Evolutionary conservation across 2,329 filamentous ascomycete species (phyloP).

Genomic region (Sarocladiaceae sp.): DNA sequence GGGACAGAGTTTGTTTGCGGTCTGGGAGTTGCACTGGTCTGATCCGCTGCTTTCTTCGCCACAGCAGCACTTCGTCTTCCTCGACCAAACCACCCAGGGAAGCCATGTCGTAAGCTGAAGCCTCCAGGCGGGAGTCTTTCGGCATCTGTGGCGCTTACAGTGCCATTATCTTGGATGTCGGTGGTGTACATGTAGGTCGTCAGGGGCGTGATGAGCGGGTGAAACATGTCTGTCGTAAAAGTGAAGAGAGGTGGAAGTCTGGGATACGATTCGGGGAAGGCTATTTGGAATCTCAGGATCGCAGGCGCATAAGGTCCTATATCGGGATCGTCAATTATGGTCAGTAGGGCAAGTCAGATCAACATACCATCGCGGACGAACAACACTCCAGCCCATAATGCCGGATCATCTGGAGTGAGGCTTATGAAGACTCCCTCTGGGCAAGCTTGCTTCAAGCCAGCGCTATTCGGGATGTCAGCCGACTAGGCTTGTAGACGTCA

Average conservation of each 20-base stretch:
- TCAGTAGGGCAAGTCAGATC: conserved; percentile 15
- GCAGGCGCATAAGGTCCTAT: conserved; percentile 84
- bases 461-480: conserved; percentile 43
- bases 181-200: conserved; percentile 95
- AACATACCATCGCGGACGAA: conserved; percentile 78
- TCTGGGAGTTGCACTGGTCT: conserved; percentile 1
- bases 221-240: conserved; percentile 91
- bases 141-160: conserved; percentile 77
- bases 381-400: conserved; percentile 84
- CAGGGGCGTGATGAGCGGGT: conserved; percentile 85
- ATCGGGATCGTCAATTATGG: too few relatives aligned
- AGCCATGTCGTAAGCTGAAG: conserved; percentile 86
- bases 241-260: conserved; percentile 76
- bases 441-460: conserved; percentile 75
- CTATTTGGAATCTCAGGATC: conserved; percentile 84
- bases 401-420: conserved; percentile 75
- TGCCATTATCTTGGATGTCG: conserved; percentile 68
- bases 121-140: conserved; percentile 82
- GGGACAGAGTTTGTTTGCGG: background rate
- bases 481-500: background rate
- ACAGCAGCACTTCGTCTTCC: conserved; percentile 35
- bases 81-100: conserved; percentile 82
- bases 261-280: conserved; percentile 80
- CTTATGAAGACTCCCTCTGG: conserved; percentile 85
- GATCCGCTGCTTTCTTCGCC: conserved; percentile 11